A percentile compares a stretch with the other conserved stretches of the same genome.
phyloP scores from a whole-genome alignment of 257 asterid species.

The Sherardia arvensis region DNA sequence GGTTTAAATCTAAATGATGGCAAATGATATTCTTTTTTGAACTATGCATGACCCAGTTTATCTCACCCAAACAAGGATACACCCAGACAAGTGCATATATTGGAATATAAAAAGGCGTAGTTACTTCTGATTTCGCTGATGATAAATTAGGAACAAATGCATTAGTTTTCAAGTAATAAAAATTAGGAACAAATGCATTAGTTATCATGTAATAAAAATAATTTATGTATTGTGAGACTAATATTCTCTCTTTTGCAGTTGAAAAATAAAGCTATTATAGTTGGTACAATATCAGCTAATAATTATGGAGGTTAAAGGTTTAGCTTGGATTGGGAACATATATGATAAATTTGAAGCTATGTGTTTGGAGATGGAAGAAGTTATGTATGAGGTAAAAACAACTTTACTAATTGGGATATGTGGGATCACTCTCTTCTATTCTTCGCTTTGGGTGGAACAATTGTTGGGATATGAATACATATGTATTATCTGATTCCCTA shows the following conservation, averaged over 20 bases:
- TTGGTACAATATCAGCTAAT: not conserved
- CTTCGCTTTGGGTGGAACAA: not conserved
- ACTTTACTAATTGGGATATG: not conserved
- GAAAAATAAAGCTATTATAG: not conserved
- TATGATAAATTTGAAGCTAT: constrained; percentile 66
- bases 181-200: not conserved
- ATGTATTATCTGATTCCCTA: not conserved
- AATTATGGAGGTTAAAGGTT: constrained; percentile 60
- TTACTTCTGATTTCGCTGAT: not conserved
- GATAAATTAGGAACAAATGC: not conserved
- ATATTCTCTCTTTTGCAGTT: constrained; percentile 2
- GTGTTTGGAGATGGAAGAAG: constrained; percentile 82
- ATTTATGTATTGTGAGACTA: not conserved
- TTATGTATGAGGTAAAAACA: constrained; percentile 53
- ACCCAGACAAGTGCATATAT: not conserved
- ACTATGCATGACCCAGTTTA: not conserved
- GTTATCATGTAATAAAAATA: not conserved
- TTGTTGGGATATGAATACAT: not conserved
- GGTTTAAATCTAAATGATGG: not conserved
- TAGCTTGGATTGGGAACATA: constrained; percentile 70
- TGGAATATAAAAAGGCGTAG: not conserved
- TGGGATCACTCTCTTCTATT: not conserved
- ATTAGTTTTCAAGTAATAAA: not conserved
- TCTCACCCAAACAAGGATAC: not conserved
- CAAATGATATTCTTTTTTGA: not conserved